phyloP scores from a whole-genome alignment of 2,329 filamentous ascomycete species.

The Phyllosticta citriasiana region DNA sequence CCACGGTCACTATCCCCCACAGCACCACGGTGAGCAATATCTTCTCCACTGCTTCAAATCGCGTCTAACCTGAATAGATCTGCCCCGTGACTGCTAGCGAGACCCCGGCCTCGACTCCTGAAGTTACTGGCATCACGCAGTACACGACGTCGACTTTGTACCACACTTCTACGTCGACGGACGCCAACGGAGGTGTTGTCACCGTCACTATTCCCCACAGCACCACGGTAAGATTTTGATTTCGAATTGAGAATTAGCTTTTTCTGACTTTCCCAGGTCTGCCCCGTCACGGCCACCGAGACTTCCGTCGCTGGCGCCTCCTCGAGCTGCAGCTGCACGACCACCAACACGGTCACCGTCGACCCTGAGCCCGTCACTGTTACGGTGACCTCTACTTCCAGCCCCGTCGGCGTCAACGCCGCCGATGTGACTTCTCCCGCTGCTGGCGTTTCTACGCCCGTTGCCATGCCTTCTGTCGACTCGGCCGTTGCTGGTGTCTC shows the following conservation, averaged over 20 bases:
- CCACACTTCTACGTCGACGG: slow-evolving; percentile 2
- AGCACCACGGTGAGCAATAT: not conserved
- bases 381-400: slow-evolving; percentile 2
- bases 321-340: not conserved
- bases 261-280: not conserved
- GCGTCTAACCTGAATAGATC: not conserved
- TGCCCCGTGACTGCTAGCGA: not conserved
- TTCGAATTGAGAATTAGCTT: too few relatives aligned
- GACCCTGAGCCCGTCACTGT: slow-evolving; percentile 5
- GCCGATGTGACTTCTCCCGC: not conserved
- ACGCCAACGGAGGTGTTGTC: slow-evolving; percentile 1
- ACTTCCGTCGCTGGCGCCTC: not conserved
- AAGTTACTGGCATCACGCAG: not conserved
- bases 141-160: slow-evolving; percentile 9
- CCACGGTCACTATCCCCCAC: slow-evolving; percentile 1
- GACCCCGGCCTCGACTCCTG: not conserved
- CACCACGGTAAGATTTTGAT: not conserved
- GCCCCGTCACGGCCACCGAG: slow-evolving; percentile 9
- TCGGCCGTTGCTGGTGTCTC: not conserved
- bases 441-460: not conserved
- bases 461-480: not conserved
- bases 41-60: too few relatives aligned
- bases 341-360: slow-evolving; percentile 5
- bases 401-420: not conserved
- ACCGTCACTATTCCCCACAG: slow-evolving; percentile 4